These are phyloP conservation scores for Phaffomyces opuntiae DNA, from an alignment of 805 yeast species.

Conservation along the genomic window DNA sequence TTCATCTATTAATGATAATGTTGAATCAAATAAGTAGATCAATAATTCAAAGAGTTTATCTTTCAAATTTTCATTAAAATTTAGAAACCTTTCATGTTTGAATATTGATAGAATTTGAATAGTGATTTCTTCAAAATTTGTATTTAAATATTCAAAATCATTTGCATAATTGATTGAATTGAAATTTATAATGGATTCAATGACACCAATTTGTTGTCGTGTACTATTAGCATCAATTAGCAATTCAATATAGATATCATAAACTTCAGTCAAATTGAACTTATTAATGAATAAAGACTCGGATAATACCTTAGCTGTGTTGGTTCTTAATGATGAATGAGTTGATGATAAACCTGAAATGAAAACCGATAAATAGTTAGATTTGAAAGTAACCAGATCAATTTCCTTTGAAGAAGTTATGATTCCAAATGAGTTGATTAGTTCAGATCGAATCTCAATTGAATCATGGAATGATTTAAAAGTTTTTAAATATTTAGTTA, in stretches of 20 bases:
- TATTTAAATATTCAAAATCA: constrained; percentile 22
- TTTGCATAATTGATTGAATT: constrained; percentile 21
- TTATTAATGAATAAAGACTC: constrained; percentile 22
- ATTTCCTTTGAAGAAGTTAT: constrained; percentile 24
- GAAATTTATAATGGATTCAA: constrained; percentile 32
- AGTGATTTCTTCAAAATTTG: constrained; percentile 22
- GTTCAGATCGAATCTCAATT: constrained; percentile 10
- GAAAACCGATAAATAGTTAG: constrained; percentile 4
- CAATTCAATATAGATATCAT: constrained; percentile 17
- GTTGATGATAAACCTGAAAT: constrained; percentile 17
- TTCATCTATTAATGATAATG: constrained; percentile 25
- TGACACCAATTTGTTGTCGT: constrained; percentile 25
- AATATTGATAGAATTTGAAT: constrained; percentile 21
- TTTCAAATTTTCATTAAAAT: constrained; percentile 13
- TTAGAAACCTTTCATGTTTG: constrained; percentile 20
- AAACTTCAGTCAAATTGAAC: constrained; percentile 18
- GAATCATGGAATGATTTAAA: constrained; percentile 14
- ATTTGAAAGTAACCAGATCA: constrained; percentile 25
- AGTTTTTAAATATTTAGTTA: constrained; percentile 14
- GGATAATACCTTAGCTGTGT: constrained; percentile 29
- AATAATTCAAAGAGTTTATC: constrained; percentile 15
- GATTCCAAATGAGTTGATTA: constrained; percentile 12
- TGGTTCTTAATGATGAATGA: constrained; percentile 10
- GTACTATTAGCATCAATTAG: constrained; percentile 18
- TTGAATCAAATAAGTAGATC: constrained; percentile 19